Percentiles rank a stretch among this genome's conserved stretches.
phyloP scores from a whole-genome alignment of 148 eudicot species.

The Nepenthes mirabilis region DNA sequence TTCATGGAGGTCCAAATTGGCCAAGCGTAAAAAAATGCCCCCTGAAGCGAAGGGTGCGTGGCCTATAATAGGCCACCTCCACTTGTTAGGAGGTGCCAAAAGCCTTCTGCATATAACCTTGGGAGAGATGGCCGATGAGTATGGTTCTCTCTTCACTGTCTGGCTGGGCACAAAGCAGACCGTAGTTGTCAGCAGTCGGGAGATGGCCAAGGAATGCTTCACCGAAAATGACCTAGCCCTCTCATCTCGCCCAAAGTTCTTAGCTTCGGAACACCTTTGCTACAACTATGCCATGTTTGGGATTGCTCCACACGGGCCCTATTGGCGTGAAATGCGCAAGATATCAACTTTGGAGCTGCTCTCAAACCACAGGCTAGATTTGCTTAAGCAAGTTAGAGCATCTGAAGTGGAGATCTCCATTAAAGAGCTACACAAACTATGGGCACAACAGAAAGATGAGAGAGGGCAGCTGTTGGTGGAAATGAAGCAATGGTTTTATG shows the following conservation, averaged over 20 bases:
- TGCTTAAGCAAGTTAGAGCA: not conserved
- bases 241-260: not conserved
- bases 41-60: constrained; percentile 11
- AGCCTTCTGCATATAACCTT: constrained; percentile 8
- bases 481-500: constrained; percentile 1
- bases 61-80: constrained; percentile 16
- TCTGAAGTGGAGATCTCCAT: not conserved
- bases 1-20: too few species aligned
- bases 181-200: constrained; percentile 6
- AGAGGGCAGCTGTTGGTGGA: not conserved
- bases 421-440: not conserved
- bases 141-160: constrained; percentile 9
- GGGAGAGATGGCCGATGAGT: constrained; percentile 9
- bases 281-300: constrained; percentile 18
- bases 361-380: constrained; percentile 11
- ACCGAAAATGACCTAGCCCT: not conserved
- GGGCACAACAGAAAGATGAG: constrained; percentile 1
- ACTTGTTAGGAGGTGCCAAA: not conserved
- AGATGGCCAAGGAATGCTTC: constrained; percentile 6
- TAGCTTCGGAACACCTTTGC: not conserved
- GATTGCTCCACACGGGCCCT: constrained; percentile 22
- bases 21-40: not conserved
- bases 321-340: constrained; percentile 27
- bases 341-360: constrained; percentile 17
- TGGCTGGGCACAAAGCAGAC: not conserved